A percentile compares a stretch with the other conserved stretches of the same genome.
phyloP scores from a whole-genome alignment of 1,139 yeast species.

The Candida frijolesensis region DNA sequence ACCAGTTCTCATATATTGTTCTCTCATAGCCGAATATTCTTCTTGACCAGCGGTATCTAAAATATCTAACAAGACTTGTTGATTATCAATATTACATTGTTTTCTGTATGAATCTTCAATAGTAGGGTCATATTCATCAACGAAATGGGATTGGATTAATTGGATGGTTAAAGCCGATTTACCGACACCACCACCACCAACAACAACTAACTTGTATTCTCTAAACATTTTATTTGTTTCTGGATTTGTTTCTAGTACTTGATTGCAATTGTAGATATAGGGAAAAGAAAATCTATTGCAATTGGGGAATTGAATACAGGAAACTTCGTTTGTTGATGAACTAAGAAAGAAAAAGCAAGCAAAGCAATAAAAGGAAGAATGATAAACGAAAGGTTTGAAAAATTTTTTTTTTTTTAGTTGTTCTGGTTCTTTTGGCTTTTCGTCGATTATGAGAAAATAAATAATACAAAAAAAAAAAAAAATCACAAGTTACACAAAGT shows the following conservation, averaged over 20 bases:
- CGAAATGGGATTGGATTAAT: constrained; percentile 86
- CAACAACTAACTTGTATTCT: constrained; percentile 88
- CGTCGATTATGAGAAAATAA: background rate
- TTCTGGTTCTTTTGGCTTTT: background rate
- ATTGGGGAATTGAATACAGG: background rate
- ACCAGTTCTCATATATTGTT: constrained; percentile 90
- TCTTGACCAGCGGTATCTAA: constrained; percentile 99
- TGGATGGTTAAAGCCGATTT: constrained; percentile 94
- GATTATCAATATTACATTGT: constrained; percentile 54
- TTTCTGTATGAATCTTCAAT: constrained; percentile 79
- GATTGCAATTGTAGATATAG: background rate
- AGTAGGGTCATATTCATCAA: constrained; percentile 96
- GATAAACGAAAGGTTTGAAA: background rate
- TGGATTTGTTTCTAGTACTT: background rate
- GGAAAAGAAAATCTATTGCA: background rate
- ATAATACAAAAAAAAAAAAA: no score
- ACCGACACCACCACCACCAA: constrained; percentile 99
- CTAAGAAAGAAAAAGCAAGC: background rate
- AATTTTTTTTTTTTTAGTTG: background rate
- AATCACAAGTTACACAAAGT: no score
- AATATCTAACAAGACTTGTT: constrained; percentile 63
- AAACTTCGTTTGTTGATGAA: background rate
- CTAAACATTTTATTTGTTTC: constrained; percentile 34
- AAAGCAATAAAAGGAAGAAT: background rate
- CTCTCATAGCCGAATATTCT: constrained; percentile 95